These are phyloP conservation scores for Populus hybrid DNA, from an alignment of 441 rosid genomes.

Conservation along the genomic window DNA sequence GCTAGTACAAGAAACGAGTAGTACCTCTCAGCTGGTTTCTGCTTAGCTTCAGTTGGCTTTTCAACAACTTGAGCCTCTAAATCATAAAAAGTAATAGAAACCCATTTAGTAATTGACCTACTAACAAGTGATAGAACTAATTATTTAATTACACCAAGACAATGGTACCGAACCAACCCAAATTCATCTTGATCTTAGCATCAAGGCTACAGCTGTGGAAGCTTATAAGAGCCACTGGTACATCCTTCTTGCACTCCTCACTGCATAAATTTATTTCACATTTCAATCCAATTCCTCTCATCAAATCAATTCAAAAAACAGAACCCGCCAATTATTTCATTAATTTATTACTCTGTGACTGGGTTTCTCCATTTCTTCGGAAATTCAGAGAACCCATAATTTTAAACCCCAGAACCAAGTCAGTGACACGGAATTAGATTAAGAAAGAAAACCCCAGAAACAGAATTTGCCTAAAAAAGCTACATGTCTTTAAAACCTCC, in stretches of 20 bases:
- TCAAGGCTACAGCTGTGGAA: conserved; percentile 88
- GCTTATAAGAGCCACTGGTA: conserved; percentile 72
- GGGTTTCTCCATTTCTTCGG: neutral
- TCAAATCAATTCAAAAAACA: neutral
- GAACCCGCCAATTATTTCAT: neutral
- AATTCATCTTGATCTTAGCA: conserved; percentile 72
- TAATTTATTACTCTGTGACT: neutral
- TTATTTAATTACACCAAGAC: neutral
- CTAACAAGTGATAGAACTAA: neutral
- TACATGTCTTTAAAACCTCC: neutral
- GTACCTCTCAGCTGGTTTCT: conserved; percentile 68
- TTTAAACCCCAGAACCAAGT: neutral
- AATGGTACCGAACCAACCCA: conserved; percentile 37
- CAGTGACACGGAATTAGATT: neutral
- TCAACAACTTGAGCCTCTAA: conserved; percentile 78
- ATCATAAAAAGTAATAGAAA: neutral
- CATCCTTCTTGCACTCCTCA: conserved; percentile 69
- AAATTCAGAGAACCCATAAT: neutral
- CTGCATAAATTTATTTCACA: conserved; percentile 30
- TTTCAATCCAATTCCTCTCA: neutral
- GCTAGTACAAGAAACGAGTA: neutral
- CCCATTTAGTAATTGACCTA: neutral
- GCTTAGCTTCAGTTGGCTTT: conserved; percentile 55
- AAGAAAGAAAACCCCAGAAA: no score
- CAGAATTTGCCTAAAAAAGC: neutral